Evolutionary conservation across 257 asterid genomes (phyloP).

Genomic region (Penstemon barbatus): DNA sequence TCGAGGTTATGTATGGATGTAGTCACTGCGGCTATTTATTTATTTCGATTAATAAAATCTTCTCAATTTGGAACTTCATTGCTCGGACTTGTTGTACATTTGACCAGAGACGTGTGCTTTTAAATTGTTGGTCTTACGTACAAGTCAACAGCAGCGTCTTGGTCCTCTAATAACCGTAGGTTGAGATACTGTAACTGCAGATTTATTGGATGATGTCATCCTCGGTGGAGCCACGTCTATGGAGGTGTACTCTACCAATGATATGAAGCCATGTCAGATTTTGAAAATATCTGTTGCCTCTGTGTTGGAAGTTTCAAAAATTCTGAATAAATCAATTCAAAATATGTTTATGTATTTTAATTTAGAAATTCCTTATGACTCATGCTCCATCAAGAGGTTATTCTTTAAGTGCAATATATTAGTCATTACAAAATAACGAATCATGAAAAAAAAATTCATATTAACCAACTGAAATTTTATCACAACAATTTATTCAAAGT

Average conservation of each 20-base stretch:
- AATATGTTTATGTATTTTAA: too few relatives aligned
- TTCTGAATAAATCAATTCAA: background rate
- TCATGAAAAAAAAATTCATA: too few relatives aligned
- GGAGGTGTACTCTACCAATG: background rate
- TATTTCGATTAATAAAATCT: background rate
- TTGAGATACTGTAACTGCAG: constrained; percentile 11
- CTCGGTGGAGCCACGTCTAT: background rate
- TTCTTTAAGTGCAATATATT: too few relatives aligned
- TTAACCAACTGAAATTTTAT: too few relatives aligned
- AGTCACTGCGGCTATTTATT: constrained; percentile 5
- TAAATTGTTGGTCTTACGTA: background rate
- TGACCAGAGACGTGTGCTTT: background rate
- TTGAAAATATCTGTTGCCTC: background rate
- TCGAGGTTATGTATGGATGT: background rate
- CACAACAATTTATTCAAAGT: too few relatives aligned
- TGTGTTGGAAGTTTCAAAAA: too few relatives aligned
- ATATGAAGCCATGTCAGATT: constrained; percentile 8
- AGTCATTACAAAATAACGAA: too few relatives aligned
- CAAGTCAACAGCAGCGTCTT: constrained; percentile 2
- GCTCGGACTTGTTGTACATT: constrained; percentile 20
- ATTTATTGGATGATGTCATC: background rate
- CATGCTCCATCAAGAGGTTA: too few relatives aligned
- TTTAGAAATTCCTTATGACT: too few relatives aligned
- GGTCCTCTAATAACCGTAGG: constrained; percentile 5
- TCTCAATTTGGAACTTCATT: background rate